phyloP scores from a whole-genome alignment of 306 rosid genomes.

The Ochetophila trinervis region DNA sequence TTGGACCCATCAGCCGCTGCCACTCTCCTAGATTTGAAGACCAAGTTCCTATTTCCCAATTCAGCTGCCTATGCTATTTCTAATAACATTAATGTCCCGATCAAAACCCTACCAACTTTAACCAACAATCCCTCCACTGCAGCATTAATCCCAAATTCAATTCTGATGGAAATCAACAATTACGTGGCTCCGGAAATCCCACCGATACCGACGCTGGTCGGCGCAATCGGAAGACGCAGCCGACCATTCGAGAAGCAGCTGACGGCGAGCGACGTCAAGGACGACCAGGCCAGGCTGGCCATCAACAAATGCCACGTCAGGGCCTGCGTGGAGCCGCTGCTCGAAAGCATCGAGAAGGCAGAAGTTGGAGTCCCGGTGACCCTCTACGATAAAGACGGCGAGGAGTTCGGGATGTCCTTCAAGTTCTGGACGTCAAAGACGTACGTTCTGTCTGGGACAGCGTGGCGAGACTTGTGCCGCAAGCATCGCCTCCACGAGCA shows the following conservation, averaged over 20 bases:
- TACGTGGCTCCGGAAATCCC: conserved; percentile 11
- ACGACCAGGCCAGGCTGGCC: conserved; percentile 13
- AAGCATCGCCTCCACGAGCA: neutral
- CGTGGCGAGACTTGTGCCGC: neutral
- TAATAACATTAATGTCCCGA: too few relatives aligned
- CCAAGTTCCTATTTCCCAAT: too few relatives aligned
- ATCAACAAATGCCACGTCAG: conserved; percentile 8
- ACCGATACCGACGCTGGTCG: neutral
- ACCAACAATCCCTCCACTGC: too few relatives aligned
- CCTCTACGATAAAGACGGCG: neutral
- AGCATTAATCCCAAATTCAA: neutral
- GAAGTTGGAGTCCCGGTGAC: neutral
- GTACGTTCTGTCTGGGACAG: neutral
- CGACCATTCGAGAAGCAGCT: conserved; percentile 20
- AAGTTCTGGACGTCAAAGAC: neutral
- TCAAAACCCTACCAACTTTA: too few relatives aligned
- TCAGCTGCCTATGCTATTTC: too few relatives aligned
- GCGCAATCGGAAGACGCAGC: neutral
- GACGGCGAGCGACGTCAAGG: conserved; percentile 1
- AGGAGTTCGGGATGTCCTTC: neutral
- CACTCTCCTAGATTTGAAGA: too few relatives aligned
- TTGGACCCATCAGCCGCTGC: too few relatives aligned
- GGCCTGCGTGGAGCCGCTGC: neutral
- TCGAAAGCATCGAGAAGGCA: too few relatives aligned
- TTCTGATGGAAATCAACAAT: neutral